These are phyloP conservation scores for Gastrolobium villosum DNA, from an alignment of 306 rosid genomes.

Conservation along the genomic window DNA sequence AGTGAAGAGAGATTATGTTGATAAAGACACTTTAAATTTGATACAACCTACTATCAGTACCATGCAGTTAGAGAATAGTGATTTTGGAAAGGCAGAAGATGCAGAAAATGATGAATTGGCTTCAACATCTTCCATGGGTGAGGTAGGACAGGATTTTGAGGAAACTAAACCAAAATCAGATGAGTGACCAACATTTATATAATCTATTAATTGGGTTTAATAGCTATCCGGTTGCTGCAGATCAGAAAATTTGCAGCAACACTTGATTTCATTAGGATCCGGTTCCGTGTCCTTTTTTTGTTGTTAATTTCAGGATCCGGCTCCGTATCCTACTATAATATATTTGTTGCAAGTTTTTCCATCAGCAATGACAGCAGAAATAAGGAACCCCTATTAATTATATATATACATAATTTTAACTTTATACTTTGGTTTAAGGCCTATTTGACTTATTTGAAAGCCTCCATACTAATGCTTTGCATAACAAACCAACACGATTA, in stretches of 20 bases:
- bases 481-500: neutral
- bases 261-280: no score
- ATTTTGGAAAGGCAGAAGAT: constrained; percentile 23
- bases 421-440: constrained; percentile 16
- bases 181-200: constrained; percentile 19
- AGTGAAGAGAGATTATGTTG: constrained; percentile 32
- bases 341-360: no score
- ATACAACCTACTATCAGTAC: constrained; percentile 14
- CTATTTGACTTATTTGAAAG: neutral
- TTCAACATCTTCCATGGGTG: constrained; percentile 31
- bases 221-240: no score
- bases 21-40: constrained; percentile 26
- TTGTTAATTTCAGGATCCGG: no score
- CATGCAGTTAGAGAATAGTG: constrained; percentile 39
- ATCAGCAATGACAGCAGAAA: no score
- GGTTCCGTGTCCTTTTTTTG: no score
- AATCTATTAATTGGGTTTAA: neutral
- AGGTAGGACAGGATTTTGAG: neutral
- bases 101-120: constrained; percentile 43
- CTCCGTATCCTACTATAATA: no score
- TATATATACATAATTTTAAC: neutral
- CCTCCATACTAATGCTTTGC: neutral
- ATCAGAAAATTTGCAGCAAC: no score
- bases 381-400: neutral
- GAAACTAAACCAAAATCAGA: constrained; percentile 32